Evolutionary conservation across 2,329 filamentous ascomycete genomes (phyloP), one percentile per base, ranked within the genome.

Genomic region (Colletotrichum eremochloae): DNA sequence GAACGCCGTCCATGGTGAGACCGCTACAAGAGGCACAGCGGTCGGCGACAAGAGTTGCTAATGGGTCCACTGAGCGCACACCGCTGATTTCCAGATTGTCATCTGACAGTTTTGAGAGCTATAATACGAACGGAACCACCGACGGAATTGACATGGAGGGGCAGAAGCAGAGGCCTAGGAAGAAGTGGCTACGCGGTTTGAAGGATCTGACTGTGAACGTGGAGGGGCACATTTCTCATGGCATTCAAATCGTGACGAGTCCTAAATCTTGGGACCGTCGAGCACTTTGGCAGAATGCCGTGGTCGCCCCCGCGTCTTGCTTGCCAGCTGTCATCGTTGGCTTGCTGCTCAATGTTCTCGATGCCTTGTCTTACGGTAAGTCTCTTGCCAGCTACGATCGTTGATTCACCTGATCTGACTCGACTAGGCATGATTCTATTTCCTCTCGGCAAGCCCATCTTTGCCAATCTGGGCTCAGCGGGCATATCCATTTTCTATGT

Each of bases 401-500:
- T 52, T 40, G 53, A 57, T 6, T 31, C 29, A 62, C 50, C 71
- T 78, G 72, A 76, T 73, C 33, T 73, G 38, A 60, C 42, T 29
- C 15, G 20, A 46, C 18, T 53, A 91, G 90, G 94, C 76, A 96
- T 97, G 93, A 97, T 98, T 77, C 84, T 99, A 15, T 99, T 99
- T 76, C 96, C 96, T 0, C 87, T 99, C 0, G 95, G 96, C 8
- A 93, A 94, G 74, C 90, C 94, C 9, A 88, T 97, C 29, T 99
- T 99, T 80, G 90, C 92, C 38, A 89, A 92, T 74, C 89, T 98
- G 8, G 96, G 96, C 1, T 92, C 96, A 0, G 96, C 97, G 68
- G 96, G 96, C 33, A 97, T 99, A 68, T 97, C 96, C 0, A 98
- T 99, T 82, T 99, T 98, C 84, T 99, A 98, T 81, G 94, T 99